A percentile compares a stretch with the other conserved stretches of the same genome.
These are phyloP conservation scores for Croton laevigatus DNA, from an alignment of 441 rosid genomes.

Conservation along the genomic window DNA sequence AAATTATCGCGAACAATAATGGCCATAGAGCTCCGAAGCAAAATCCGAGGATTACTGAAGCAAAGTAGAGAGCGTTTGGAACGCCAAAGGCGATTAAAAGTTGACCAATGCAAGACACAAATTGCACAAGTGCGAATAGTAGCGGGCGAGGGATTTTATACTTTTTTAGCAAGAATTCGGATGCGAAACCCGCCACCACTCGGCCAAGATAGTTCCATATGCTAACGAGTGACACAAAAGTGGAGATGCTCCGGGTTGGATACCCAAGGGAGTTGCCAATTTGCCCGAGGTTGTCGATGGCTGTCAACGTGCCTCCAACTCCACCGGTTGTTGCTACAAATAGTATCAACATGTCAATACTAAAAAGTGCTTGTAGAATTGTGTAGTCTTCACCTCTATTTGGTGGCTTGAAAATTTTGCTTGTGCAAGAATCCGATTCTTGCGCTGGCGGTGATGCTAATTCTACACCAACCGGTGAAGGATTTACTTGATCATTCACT, in stretches of 20 bases:
- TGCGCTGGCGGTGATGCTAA: neutral
- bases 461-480: slow-evolving; percentile 4
- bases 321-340: slow-evolving; percentile 46
- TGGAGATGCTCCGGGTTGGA: slow-evolving; percentile 30
- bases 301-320: slow-evolving; percentile 51
- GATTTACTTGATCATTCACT: slow-evolving; percentile 25
- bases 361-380: slow-evolving; percentile 52
- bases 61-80: slow-evolving; percentile 54
- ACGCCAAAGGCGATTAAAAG: slow-evolving; percentile 51
- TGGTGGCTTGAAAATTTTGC: slow-evolving; percentile 43
- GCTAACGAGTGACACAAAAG: slow-evolving; percentile 49
- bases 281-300: slow-evolving; percentile 51
- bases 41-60: slow-evolving; percentile 69
- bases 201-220: slow-evolving; percentile 58
- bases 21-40: slow-evolving; percentile 69
- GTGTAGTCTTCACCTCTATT: slow-evolving; percentile 52
- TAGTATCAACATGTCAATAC: slow-evolving; percentile 51
- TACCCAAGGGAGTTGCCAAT: slow-evolving; percentile 44
- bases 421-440: slow-evolving; percentile 22
- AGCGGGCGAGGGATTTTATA: slow-evolving; percentile 58
- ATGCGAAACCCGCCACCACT: slow-evolving; percentile 38
- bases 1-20: slow-evolving; percentile 44
- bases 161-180: slow-evolving; percentile 43
- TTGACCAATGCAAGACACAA: slow-evolving; percentile 60
- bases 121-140: slow-evolving; percentile 43